These are phyloP conservation scores for Phtheirospermum japonicum DNA, from an alignment of 257 asterid species.

Conservation along the genomic window DNA sequence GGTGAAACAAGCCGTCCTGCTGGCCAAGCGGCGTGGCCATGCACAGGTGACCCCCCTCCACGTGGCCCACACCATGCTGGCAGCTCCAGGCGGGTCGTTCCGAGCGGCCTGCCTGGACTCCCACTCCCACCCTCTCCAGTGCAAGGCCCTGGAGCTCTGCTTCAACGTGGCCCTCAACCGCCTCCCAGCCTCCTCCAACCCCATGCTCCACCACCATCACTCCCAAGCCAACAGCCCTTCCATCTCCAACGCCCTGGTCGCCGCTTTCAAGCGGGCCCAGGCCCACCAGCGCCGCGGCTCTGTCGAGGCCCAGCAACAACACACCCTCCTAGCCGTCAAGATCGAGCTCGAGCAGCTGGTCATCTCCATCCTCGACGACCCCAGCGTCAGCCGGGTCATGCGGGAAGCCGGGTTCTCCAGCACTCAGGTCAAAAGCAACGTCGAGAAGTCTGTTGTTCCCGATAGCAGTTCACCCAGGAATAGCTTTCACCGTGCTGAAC, in stretches of 20 bases:
- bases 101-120: slow-evolving; percentile 68
- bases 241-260: slow-evolving; percentile 83
- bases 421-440: slow-evolving; percentile 68
- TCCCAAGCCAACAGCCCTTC: slow-evolving; percentile 41
- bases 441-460: slow-evolving; percentile 56
- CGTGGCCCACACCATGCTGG: slow-evolving; percentile 79
- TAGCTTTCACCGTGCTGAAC: too few species aligned
- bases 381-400: slow-evolving; percentile 94
- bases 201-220: slow-evolving; percentile 39
- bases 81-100: slow-evolving; percentile 50
- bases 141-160: slow-evolving; percentile 93
- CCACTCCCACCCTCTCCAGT: slow-evolving; percentile 86
- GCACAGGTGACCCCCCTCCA: slow-evolving; percentile 93
- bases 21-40: slow-evolving; percentile 83
- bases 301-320: slow-evolving; percentile 50
- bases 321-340: slow-evolving; percentile 55
- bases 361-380: slow-evolving; percentile 81
- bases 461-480: too few species aligned
- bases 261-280: slow-evolving; percentile 95
- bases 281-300: slow-evolving; percentile 88
- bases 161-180: slow-evolving; percentile 91
- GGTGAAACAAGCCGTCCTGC: slow-evolving; percentile 67
- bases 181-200: slow-evolving; percentile 65
- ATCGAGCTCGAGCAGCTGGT: slow-evolving; percentile 80
- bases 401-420: slow-evolving; percentile 87